Evolutionary conservation across 2,329 filamentous ascomycete genomes (phyloP), one percentile per base, ranked within the genome.

Genomic region (Diplodia intermedia): DNA sequence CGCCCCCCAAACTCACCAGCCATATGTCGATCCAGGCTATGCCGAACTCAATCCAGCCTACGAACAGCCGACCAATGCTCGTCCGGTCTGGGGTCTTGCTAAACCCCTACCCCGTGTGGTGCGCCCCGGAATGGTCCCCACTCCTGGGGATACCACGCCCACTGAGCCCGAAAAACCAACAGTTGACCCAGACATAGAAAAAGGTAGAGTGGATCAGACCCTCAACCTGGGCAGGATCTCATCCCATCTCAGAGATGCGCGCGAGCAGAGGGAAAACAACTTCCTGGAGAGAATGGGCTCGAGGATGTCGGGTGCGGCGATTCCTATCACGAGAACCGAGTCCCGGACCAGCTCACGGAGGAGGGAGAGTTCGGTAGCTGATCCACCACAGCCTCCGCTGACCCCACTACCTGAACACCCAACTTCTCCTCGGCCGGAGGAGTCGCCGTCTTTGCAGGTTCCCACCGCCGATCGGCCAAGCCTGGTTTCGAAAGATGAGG

Each of bases 101-200:
- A 84, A 85, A 71, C 84, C 85, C 7, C 73, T 86, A 31, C 85
- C 85, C 38, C 84, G 84, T 69, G 84, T 86, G 0, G 79, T 86
- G 65, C 79, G 85, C 47, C 78, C 82, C 23, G 84, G 84, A 12
- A 86, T 86, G 85, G 80, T 85, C 1, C 83, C 83, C 0, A 81
- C 81, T 0, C 75, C 75, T 67, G 77, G 79, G 49, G 78, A 82
- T 33, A 69, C 29, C 67, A 70, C n/a, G 54, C 71, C 15, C 23
- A 71, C 68, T 12, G 69, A 72, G 29, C 81, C 8, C 78, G 23
- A 61, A 2, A 77, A 83, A 71, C 77, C 43, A 20, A 18, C 81
- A 52, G 76, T 80, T 71, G 76, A 84, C 72, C 70, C 81, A 7
- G 66, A 68, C 31, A 33, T 65, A 43, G 79, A 84, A 71, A 74